Evolutionary conservation across 192 early-diverging fungal genomes (phyloP), one percentile per base, ranked within the genome.

Genomic region (Spizellomyces punctatus): DNA sequence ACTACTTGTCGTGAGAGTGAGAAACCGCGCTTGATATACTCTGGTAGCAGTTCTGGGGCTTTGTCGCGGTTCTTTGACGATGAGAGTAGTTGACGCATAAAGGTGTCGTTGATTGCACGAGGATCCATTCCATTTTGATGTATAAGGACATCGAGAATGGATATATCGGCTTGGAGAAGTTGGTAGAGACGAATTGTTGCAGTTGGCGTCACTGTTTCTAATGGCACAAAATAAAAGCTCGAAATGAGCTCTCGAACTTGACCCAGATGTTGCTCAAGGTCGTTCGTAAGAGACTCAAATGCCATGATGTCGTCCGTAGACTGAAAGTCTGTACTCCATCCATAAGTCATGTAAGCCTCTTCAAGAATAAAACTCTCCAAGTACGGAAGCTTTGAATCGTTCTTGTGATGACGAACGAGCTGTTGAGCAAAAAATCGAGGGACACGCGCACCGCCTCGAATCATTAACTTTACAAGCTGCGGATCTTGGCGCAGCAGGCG

Each of bases 121-220:
- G 41, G 56, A 17, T 44, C 42, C 6, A 74, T 55, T 21, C 73
- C 73, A 46, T 74, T 74, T 12, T 45, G 21, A 17, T 74, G 14
- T 16, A 71, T 47, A 3, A 74, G 58, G 16, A 66, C 59, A 46
- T 66, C 63, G 10, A 74, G 66, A 8, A 74, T 45, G 16, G 47
- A 27, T 10, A 74, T 68, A 47, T 74, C 67, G 42, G 55, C 36
- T 19, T 63, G 49, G 12, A 65, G 17, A n/a, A 74, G 52, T 58
- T 74, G 73, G n/a, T 22, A 74, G 41, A 74, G 63, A 22, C 73
- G 64, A 36, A 74, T 58, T 7, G 64, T 50, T 14, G 73, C 64
- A 12, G 52, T 63, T 1, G 67, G 66, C 4, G 73, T 68, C 10
- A 74, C 17, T 17, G 42, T 44, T 21, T 58, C 55, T 0, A 74